A percentile compares a stretch with the other conserved stretches of the same genome.
phyloP scores from a whole-genome alignment of 331 rosid genomes.

The Malus hybrid region DNA sequence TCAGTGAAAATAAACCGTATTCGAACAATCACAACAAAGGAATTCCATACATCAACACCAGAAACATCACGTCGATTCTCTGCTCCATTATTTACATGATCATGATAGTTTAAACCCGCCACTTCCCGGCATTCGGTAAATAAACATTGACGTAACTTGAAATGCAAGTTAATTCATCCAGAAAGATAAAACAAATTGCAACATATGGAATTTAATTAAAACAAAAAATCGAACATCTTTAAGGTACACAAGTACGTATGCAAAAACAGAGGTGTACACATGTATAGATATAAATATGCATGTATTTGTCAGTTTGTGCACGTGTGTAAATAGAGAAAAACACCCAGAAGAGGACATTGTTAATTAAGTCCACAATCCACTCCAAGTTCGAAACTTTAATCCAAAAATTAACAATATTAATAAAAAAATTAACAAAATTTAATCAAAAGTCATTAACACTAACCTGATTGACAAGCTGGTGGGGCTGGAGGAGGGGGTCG shows the following conservation, averaged over 20 bases:
- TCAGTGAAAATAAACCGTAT: not conserved
- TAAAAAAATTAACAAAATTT: not conserved
- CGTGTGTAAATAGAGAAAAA: not conserved
- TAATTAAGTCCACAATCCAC: not conserved
- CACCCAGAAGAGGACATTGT: not conserved
- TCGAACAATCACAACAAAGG: not conserved
- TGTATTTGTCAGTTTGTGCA: not conserved
- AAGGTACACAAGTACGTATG: not conserved
- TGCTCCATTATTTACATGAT: not conserved
- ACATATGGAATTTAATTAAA: not conserved
- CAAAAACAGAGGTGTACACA: not conserved
- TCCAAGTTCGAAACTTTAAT: not conserved
- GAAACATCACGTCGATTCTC: not conserved
- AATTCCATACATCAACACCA: not conserved
- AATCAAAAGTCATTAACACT: not conserved
- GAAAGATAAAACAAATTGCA: not conserved
- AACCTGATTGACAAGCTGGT: constrained; percentile 83
- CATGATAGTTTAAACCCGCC: not conserved
- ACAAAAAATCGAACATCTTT: not conserved
- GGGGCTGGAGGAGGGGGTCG: constrained; percentile 90
- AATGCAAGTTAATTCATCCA: not conserved
- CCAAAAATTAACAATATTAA: not conserved
- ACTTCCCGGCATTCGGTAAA: not conserved
- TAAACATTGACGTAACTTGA: not conserved
- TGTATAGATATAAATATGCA: not conserved